Evolutionary conservation across 2,329 filamentous ascomycete genomes (phyloP).

Genomic region (Coleophoma eucalyptorum): DNA sequence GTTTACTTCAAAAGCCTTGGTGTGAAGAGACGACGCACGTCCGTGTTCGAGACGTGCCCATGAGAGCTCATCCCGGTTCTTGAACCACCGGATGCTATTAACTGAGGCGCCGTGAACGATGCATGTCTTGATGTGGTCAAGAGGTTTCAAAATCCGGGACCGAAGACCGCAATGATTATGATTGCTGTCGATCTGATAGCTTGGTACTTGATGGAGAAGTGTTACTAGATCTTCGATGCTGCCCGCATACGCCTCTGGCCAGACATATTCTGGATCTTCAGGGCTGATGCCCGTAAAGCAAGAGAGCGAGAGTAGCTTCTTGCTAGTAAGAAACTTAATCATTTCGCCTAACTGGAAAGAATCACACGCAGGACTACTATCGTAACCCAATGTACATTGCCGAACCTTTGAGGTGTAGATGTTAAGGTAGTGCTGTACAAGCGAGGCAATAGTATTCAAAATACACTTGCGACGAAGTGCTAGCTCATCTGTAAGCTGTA

Average conservation of each 20-base stretch:
- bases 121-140: slow-evolving; percentile 61
- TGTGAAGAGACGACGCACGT: not conserved
- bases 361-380: slow-evolving; percentile 68
- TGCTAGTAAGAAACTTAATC: slow-evolving; percentile 64
- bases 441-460: slow-evolving; percentile 64
- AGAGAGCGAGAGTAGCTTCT: slow-evolving; percentile 55
- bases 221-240: slow-evolving; percentile 59
- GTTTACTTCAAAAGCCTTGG: not conserved
- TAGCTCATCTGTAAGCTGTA: slow-evolving; percentile 51
- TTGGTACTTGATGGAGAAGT: slow-evolving; percentile 60
- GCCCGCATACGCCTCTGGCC: slow-evolving; percentile 42
- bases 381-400: slow-evolving; percentile 73
- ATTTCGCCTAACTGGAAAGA: slow-evolving; percentile 77
- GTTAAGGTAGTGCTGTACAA: slow-evolving; percentile 63
- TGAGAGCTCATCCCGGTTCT: slow-evolving; percentile 12
- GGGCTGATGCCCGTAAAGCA: slow-evolving; percentile 49
- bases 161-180: slow-evolving; percentile 72
- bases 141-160: slow-evolving; percentile 58
- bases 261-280: slow-evolving; percentile 24
- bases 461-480: slow-evolving; percentile 62
- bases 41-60: not conserved
- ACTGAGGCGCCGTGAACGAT: slow-evolving; percentile 43
- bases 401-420: slow-evolving; percentile 64
- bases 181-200: slow-evolving; percentile 71
- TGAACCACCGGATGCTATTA: slow-evolving; percentile 42